phyloP scores from a whole-genome alignment of 306 rosid species.

The Malus sieversii region DNA sequence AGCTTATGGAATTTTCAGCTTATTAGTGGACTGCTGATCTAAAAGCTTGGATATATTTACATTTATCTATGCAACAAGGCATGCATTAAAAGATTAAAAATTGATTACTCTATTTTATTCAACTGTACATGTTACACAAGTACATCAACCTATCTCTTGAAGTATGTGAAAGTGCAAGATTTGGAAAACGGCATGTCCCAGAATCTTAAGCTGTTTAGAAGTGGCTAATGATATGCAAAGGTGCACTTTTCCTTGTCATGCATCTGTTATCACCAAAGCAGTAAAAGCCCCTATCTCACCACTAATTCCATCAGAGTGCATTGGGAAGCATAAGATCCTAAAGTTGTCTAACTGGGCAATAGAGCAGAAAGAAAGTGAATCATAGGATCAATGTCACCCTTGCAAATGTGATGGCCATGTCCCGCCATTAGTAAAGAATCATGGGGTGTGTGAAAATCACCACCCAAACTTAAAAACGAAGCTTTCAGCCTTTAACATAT shows the following conservation, averaged over 20 bases:
- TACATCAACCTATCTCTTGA: background rate
- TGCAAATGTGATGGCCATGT: too few species aligned
- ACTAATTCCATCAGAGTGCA: background rate
- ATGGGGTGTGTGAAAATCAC: too few species aligned
- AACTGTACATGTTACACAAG: background rate
- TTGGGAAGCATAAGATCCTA: background rate
- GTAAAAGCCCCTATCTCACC: background rate
- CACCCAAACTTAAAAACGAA: too few species aligned
- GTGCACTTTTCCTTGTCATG: background rate
- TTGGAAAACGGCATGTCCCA: background rate
- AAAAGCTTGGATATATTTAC: background rate
- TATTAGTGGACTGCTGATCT: background rate
- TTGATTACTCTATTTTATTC: background rate
- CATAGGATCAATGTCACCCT: too few species aligned
- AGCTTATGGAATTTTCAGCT: background rate
- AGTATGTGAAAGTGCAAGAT: background rate
- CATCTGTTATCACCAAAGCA: background rate
- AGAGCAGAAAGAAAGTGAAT: too few species aligned
- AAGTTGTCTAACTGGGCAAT: too few species aligned
- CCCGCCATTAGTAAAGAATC: too few species aligned
- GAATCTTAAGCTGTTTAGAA: background rate
- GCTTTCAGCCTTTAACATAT: too few species aligned
- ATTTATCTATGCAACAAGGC: background rate
- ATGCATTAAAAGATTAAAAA: background rate
- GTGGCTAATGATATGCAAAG: background rate